Evolutionary conservation across 2,329 filamentous ascomycete genomes (phyloP).

Genomic region (Pseudophaeomoniella oleicola): DNA sequence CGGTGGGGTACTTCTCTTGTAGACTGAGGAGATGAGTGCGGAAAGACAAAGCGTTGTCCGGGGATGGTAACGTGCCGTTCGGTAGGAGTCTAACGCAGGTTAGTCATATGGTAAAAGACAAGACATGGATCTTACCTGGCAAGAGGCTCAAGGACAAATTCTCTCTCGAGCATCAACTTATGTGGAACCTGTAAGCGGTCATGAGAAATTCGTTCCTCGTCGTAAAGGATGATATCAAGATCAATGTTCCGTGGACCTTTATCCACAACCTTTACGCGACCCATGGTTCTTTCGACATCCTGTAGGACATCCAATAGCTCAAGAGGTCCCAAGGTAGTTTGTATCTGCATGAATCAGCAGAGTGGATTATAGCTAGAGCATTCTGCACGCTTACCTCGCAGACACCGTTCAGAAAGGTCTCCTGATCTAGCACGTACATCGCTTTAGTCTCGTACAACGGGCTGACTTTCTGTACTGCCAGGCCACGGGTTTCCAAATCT

Average conservation of each 20-base stretch:
- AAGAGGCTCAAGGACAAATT: conserved; percentile 83
- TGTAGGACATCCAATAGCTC: conserved; percentile 69
- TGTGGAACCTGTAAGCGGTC: conserved; percentile 76
- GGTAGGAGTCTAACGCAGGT: conserved; percentile 22
- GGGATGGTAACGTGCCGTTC: conserved; percentile 19
- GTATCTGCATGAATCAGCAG: conserved; percentile 41
- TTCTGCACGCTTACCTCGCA: conserved; percentile 51
- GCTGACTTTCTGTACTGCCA: conserved; percentile 67
- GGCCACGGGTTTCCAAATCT: conserved; percentile 58
- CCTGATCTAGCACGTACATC: conserved; percentile 91
- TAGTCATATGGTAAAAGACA: neutral
- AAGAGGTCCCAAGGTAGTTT: conserved; percentile 62
- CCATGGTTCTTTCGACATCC: conserved; percentile 64
- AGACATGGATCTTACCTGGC: conserved; percentile 28
- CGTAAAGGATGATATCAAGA: conserved; percentile 79
- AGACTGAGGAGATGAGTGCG: conserved; percentile 19
- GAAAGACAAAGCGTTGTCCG: conserved; percentile 17
- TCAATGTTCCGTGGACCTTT: conserved; percentile 94
- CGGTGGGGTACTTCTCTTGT: conserved; percentile 6
- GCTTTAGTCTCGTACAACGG: conserved; percentile 87
- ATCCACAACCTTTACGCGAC: conserved; percentile 70
- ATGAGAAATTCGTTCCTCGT: conserved; percentile 47
- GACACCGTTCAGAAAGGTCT: conserved; percentile 77
- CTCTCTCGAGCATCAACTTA: conserved; percentile 68
- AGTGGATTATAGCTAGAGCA: neutral